Evolutionary conservation across 192 early-diverging fungal species (phyloP), one percentile per base, ranked within the genome.

Genomic region (Powellomyces hirtus): DNA sequence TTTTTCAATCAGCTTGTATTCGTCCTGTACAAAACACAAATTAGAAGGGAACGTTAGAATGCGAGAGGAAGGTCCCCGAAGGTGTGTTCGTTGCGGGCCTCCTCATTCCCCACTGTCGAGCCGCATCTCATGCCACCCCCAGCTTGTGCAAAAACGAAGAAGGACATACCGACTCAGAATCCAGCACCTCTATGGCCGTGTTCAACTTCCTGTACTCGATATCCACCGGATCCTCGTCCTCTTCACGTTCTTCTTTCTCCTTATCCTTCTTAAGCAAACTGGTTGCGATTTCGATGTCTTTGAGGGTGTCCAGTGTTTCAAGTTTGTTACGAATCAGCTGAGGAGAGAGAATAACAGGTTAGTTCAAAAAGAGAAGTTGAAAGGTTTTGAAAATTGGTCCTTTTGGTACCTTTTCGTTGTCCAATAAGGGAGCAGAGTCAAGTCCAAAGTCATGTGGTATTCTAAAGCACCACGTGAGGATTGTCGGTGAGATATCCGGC

Each of bases 1-100:
- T 18, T 76, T 59, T 29, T 80, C 66, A 30, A 90, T 78, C 5
- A 90, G 44, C 56, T 90, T 76, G 70, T 79, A 90, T 14, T 79
- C 74, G 20, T 20, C 69, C n/a, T n/a, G n/a, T n/a, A n/a, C n/a
- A n/a, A n/a, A n/a, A n/a, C n/a, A n/a, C n/a, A n/a, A n/a, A n/a
- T n/a, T n/a, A n/a, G n/a, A n/a, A n/a, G n/a, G n/a, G n/a, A n/a
- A n/a, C n/a, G n/a, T n/a, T n/a, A n/a, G n/a, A n/a, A n/a, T n/a
- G n/a, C n/a, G n/a, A n/a, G n/a, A n/a, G n/a, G n/a, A n/a, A n/a
- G n/a, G n/a, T n/a, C n/a, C n/a, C n/a, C n/a, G n/a, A n/a, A n/a
- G n/a, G n/a, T n/a, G n/a, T n/a, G n/a, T n/a, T n/a, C n/a, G n/a
- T n/a, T n/a, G n/a, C n/a, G n/a, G n/a, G n/a, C n/a, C n/a, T n/a